These are phyloP conservation scores for Scedosporium minutisporum DNA, from an alignment of 2,329 filamentous ascomycete genomes.

Conservation along the genomic window DNA sequence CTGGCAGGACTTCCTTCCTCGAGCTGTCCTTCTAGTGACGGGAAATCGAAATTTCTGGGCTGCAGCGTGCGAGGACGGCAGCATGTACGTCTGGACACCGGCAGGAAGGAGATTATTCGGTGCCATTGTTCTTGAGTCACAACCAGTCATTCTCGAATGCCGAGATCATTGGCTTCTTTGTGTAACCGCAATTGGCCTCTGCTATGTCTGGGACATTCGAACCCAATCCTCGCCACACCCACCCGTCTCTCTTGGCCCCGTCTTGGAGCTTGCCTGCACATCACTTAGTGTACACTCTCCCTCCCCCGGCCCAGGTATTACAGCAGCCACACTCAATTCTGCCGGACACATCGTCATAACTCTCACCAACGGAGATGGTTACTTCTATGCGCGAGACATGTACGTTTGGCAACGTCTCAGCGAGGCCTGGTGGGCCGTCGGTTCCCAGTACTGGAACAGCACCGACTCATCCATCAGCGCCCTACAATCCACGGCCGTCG, in stretches of 20 bases:
- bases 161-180: slow-evolving; percentile 83
- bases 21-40: slow-evolving; percentile 78
- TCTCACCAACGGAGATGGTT: slow-evolving; percentile 89
- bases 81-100: slow-evolving; percentile 83
- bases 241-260: slow-evolving; percentile 77
- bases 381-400: slow-evolving; percentile 77
- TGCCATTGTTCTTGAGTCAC: slow-evolving; percentile 77
- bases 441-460: slow-evolving; percentile 98
- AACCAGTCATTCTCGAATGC: slow-evolving; percentile 88
- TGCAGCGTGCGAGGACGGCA: slow-evolving; percentile 86
- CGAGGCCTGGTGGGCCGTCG: slow-evolving; percentile 96
- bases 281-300: slow-evolving; percentile 66
- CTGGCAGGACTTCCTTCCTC: slow-evolving; percentile 91
- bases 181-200: slow-evolving; percentile 79
- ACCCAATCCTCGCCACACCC: slow-evolving; percentile 78
- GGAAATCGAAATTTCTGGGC: slow-evolving; percentile 89
- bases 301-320: slow-evolving; percentile 72
- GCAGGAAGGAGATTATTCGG: slow-evolving; percentile 80
- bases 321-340: slow-evolving; percentile 84
- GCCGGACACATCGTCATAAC: slow-evolving; percentile 81
- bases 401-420: slow-evolving; percentile 92
- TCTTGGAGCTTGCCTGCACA: slow-evolving; percentile 77
- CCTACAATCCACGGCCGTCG: slow-evolving; percentile 61
- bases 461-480: slow-evolving; percentile 83
- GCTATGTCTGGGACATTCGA: slow-evolving; percentile 87